Percentiles rank a stretch among this genome's conserved stretches.
Evolutionary conservation across 2,329 filamentous ascomycete genomes (phyloP).

Genomic region (Aspergillus viridinutans): DNA sequence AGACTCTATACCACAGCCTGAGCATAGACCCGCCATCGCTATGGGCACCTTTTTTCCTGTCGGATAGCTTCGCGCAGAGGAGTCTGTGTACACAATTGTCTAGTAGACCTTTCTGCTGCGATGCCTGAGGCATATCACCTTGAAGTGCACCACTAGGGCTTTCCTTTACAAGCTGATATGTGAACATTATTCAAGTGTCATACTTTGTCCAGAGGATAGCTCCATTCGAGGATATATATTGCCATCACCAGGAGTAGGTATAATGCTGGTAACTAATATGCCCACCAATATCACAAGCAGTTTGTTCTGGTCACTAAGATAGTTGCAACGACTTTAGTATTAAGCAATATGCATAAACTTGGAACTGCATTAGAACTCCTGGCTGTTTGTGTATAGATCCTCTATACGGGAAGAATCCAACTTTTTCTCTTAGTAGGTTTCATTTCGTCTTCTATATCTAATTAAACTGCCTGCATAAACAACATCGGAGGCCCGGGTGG

Average conservation of each 20-base stretch:
- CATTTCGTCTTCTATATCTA: background rate
- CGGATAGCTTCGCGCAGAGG: background rate
- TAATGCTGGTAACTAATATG: background rate
- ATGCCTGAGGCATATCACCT: too few species aligned
- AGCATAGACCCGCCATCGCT: background rate
- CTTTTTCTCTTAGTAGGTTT: background rate
- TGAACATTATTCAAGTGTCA: background rate
- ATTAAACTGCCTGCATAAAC: background rate
- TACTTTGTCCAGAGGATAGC: background rate
- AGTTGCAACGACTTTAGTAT: background rate
- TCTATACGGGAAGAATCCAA: too few species aligned
- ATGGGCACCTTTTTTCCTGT: background rate
- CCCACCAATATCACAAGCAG: background rate
- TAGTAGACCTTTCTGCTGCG: too few species aligned
- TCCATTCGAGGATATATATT: background rate
- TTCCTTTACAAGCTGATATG: background rate
- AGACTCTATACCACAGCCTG: background rate
- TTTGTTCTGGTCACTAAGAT: background rate
- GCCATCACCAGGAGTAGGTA: background rate
- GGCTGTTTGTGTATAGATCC: background rate
- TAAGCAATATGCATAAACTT: background rate
- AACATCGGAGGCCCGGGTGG: conserved; percentile 10
- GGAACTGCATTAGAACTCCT: background rate
- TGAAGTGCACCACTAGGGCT: background rate
- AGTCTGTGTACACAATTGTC: background rate